Conservation (phyloP, 257 asterid species). For the Plantago ovata region DNA sequence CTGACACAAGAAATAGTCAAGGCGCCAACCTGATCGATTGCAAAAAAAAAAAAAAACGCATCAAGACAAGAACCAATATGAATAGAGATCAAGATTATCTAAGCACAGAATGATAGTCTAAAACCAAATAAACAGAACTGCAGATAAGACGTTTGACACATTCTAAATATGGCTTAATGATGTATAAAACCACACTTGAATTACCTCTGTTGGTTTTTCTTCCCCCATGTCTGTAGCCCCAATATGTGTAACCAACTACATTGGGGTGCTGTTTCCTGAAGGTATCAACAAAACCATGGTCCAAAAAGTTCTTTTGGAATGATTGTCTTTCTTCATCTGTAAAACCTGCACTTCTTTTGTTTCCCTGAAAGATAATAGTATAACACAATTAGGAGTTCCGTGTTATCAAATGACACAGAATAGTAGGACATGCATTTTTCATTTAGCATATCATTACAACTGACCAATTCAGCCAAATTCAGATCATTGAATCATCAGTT, state of each 20-base stretch:
- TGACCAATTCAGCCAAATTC: no score
- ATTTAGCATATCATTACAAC: no score
- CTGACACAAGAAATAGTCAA: constrained; percentile 89
- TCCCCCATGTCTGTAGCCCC: constrained; percentile 95
- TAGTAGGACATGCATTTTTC: no score
- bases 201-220: constrained; percentile 82
- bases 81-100: neutral
- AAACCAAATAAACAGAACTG: neutral
- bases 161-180: neutral
- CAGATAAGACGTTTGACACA: no score
- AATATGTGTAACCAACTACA: constrained; percentile 84
- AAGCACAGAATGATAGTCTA: neutral
- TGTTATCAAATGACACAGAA: neutral
- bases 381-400: neutral
- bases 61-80: neutral
- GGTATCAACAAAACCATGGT: constrained; percentile 83
- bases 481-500: no score
- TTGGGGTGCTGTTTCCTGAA: constrained; percentile 92
- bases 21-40: constrained; percentile 90
- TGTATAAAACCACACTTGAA: neutral
- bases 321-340: constrained; percentile 87
- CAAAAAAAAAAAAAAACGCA: neutral
- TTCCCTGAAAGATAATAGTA: constrained; percentile 62
- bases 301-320: constrained; percentile 65
- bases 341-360: constrained; percentile 95